Base-by-base conservation (phyloP, 176 grass and related monocot species). In the Saccharum officinarum region DNA sequence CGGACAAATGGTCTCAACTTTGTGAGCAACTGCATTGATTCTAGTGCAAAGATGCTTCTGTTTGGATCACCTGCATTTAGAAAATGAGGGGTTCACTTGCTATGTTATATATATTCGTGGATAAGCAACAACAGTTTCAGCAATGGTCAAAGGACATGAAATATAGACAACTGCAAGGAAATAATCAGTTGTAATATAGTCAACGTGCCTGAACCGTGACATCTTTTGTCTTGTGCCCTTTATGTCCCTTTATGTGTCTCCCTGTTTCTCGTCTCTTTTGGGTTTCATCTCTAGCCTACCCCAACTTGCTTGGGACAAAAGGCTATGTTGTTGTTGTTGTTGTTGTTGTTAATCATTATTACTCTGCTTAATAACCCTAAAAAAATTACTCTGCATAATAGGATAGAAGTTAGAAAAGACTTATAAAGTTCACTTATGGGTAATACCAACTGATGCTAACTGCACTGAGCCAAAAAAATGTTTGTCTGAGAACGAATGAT, bases 1-100 rank as follows among this genome's bases (percentile, higher is more conserved):
- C 72, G 74, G n/a, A 95, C 91, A 81, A 94, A 95, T 7, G 96
- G 93, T 66, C 93, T 91, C 75, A 98, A 87, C 62, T 98, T 98
- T 73, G 91, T 98, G 83, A 98, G 89, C 95, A 95, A 90, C 33
- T 93, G 83, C 80, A 90, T 93, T 80, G 79, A 82, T 17, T 88
- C 78, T 17, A 98, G 81, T 73, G 69, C 81, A 73, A 95, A 95
- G 67, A 98, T 73, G 65, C 89, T 98, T 85, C 68, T 83, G 40
- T 89, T 52, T 1, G 83, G 80, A 82, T 89, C 78, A 81, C 94
- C 96, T 97, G 91, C 90, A 73, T 85, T 44, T 34, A 79, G 37
- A 22, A 40, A 41, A 78, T 71, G 8, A 64, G 14, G 6, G 65
- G 25, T 72, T 68, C 26, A 84, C n/a, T 23, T 5, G 65, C 12